phyloP scores from a whole-genome alignment of 108 stramenopile genomes.

The Discostella pseudostelligera region DNA sequence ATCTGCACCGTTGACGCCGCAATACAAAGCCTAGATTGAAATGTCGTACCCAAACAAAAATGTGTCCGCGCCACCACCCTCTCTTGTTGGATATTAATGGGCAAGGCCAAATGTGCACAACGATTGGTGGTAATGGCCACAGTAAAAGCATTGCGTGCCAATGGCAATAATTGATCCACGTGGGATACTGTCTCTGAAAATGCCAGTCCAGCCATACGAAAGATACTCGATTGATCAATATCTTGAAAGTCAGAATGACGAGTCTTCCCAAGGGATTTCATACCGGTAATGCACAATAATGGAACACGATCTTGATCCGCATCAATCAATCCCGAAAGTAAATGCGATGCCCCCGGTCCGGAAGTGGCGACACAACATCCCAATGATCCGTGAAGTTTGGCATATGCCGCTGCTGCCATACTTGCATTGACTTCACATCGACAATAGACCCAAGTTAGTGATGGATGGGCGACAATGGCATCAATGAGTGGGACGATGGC shows the following conservation, averaged over 20 bases:
- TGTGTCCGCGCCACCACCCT: constrained; percentile 18
- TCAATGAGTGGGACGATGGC: constrained; percentile 51
- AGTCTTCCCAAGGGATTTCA: constrained; percentile 35
- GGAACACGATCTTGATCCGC: constrained; percentile 49
- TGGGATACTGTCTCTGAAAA: constrained; percentile 20
- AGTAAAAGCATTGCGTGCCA: constrained; percentile 47
- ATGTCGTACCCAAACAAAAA: constrained; percentile 26
- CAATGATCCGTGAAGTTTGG: constrained; percentile 45
- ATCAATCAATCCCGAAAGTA: constrained; percentile 44
- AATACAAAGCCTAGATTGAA: constrained; percentile 11
- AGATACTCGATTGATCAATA: constrained; percentile 45
- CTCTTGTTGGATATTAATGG: constrained; percentile 44
- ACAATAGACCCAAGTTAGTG: constrained; percentile 45
- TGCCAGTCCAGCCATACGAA: constrained; percentile 46
- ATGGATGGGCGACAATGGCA: constrained; percentile 41
- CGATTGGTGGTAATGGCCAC: constrained; percentile 32
- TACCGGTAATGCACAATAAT: constrained; percentile 45
- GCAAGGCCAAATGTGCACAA: constrained; percentile 52
- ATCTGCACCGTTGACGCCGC: constrained; percentile 11
- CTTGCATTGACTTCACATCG: constrained; percentile 47
- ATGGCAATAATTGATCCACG: constrained; percentile 39
- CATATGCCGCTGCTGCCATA: constrained; percentile 49
- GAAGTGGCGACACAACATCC: constrained; percentile 49
- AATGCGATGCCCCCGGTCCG: constrained; percentile 51
- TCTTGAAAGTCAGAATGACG: constrained; percentile 55